Evolutionary conservation across 1,284 basidiomycete genomes (phyloP).

Genomic region (Ustilago shanxiensis): DNA sequence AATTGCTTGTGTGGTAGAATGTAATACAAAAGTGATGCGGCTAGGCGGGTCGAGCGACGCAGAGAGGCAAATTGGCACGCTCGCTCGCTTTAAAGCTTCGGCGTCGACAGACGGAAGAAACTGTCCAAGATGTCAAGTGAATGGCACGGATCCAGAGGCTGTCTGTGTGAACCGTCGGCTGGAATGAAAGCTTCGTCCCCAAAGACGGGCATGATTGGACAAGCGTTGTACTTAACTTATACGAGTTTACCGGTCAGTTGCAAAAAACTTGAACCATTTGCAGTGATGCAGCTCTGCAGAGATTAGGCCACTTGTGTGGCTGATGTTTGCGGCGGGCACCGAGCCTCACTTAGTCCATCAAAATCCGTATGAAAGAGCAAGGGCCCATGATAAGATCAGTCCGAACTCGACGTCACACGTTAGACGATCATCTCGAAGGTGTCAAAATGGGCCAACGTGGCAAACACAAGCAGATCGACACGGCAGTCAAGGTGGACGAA

Average conservation of each 20-base stretch:
- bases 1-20: too few relatives aligned
- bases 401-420: too few relatives aligned
- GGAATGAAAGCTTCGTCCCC: background rate
- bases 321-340: background rate
- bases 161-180: background rate
- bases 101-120: too few relatives aligned
- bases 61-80: background rate
- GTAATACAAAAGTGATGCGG: too few relatives aligned
- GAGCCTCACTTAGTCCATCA: too few relatives aligned
- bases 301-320: background rate
- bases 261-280: background rate
- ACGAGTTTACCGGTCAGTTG: background rate
- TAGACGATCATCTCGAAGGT: background rate
- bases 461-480: background rate
- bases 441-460: background rate
- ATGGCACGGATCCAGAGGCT: background rate
- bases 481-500: too few relatives aligned
- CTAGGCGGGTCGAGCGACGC: background rate
- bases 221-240: too few relatives aligned
- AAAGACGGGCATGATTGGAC: too few relatives aligned
- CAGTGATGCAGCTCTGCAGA: background rate
- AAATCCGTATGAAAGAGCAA: too few relatives aligned
- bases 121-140: too few relatives aligned
- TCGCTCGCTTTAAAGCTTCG: too few relatives aligned
- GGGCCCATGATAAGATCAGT: too few relatives aligned